Base-by-base conservation (phyloP, 2,329 filamentous ascomycete genomes). In the Microsporum audouinii region DNA sequence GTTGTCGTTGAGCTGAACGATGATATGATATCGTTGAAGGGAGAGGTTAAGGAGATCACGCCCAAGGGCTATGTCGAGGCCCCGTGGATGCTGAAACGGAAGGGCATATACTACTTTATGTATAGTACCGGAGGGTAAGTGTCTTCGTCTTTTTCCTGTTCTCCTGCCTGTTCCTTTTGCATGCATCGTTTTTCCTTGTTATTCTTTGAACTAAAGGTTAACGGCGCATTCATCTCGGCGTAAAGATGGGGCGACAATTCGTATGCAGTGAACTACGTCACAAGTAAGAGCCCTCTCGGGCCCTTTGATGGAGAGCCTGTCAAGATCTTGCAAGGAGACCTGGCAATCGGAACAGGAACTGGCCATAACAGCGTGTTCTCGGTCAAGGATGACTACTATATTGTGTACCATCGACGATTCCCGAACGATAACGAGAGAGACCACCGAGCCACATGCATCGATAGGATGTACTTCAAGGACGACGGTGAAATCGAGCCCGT, bases 401-500 rank as follows among this genome's bases (percentile, higher is more conserved):
- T 78, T 33, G 71, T 77, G 12, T 78, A 78, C 60, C 79, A 80
- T 65, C 77, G 78, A 1, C 73, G 76, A 0, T 75, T 74, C 5
- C 71, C 78, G 2, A 73, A 75, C 62, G 76, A 79, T 55, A 74
- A 71, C 0, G 73, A 75, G 60, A 74, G 73, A 38, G 78, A 80
- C 62, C 76, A 80, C 66, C 76, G 78, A 2, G 73, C 76, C 14
- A 68, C 77, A 2, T 77, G 77, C 38, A 79, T 80, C 58, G 78
- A 80, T 65, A 73, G 77, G 14, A 77, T 81, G 72, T 71, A 75
- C 63, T 80, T 80, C 63, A 72, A 77, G 62, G 70, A 71, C 0
- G 68, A 76, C 36, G 77, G 75, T 17, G 76, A 72, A 41, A 79
- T 80, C 45, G 65, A 70, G 51, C 72, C 72, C 0, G 70, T 81